Conservation (phyloP, 495 filamentous ascomycete species). For the Polyplosphaeria fusca region DNA sequence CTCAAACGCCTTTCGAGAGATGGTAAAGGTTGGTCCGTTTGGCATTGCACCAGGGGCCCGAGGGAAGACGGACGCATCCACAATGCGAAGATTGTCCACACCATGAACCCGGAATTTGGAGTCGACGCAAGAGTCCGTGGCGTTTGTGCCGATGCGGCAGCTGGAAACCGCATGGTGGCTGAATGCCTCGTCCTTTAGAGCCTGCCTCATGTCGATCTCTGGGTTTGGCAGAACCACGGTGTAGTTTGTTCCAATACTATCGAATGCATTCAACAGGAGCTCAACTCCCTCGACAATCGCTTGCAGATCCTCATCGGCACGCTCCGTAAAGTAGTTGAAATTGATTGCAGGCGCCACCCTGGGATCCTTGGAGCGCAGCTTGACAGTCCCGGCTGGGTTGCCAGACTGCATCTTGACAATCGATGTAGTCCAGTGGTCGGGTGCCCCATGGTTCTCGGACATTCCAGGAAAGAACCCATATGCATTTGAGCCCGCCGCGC, state of each 20-base stretch:
- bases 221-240: not conserved
- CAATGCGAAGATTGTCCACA: not conserved
- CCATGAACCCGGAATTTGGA: constrained; percentile 2
- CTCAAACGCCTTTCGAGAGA: too few relatives aligned
- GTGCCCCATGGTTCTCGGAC: too few relatives aligned
- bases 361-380: constrained; percentile 1
- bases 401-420: not conserved
- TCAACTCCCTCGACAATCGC: constrained; percentile 1
- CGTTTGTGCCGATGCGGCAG: not conserved
- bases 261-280: not conserved
- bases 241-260: not conserved
- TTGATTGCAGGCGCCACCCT: not conserved
- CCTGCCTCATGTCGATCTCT: constrained; percentile 1
- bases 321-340: constrained; percentile 3
- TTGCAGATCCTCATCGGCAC: not conserved
- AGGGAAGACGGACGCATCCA: too few relatives aligned
- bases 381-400: not conserved
- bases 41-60: too few relatives aligned
- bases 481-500: too few relatives aligned
- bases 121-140: constrained; percentile 1
- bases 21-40: too few relatives aligned
- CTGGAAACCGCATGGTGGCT: not conserved
- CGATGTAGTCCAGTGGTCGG: not conserved
- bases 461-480: not conserved
- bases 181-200: constrained; percentile 2